Percentiles rank a stretch among this genome's conserved stretches.
phyloP scores from a whole-genome alignment of 2,329 filamentous ascomycete species.

The Pseudogymnoascus sp. region DNA sequence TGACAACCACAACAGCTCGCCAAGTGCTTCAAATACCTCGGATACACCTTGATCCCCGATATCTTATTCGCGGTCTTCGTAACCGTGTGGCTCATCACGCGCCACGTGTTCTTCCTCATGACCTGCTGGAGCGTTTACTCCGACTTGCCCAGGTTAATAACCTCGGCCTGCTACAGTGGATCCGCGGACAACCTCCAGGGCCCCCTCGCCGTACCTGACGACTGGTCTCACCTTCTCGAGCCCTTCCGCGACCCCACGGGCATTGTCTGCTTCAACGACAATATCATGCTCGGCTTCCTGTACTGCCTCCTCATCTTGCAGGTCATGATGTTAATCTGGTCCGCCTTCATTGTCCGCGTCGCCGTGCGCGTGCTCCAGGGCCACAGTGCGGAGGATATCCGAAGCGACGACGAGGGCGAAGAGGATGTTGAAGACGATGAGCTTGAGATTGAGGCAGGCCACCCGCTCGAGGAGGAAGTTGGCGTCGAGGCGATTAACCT shows the following conservation, averaged over 20 bases:
- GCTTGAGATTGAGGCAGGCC: slow-evolving; percentile 12
- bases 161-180: slow-evolving; percentile 64
- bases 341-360: slow-evolving; percentile 78
- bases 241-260: slow-evolving; percentile 67
- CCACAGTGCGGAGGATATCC: slow-evolving; percentile 70
- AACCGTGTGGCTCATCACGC: slow-evolving; percentile 71
- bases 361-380: slow-evolving; percentile 74
- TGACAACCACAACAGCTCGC: slow-evolving; percentile 51
- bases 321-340: slow-evolving; percentile 77
- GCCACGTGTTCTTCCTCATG: slow-evolving; percentile 72
- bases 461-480: slow-evolving; percentile 65
- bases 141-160: slow-evolving; percentile 55
- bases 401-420: slow-evolving; percentile 79
- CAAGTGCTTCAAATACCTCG: slow-evolving; percentile 89
- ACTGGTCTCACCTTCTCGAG: slow-evolving; percentile 59
- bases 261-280: slow-evolving; percentile 70
- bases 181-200: slow-evolving; percentile 47
- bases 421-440: slow-evolving; percentile 46
- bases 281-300: slow-evolving; percentile 71
- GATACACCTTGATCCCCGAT: slow-evolving; percentile 70
- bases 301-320: slow-evolving; percentile 71
- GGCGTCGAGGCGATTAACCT: slow-evolving; percentile 65
- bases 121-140: slow-evolving; percentile 77
- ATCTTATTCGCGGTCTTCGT: slow-evolving; percentile 80
- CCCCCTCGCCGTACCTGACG: slow-evolving; percentile 43